Base-by-base conservation (phyloP, 2,329 filamentous ascomycete species). In the Rhynchosporium graminicola region DNA sequence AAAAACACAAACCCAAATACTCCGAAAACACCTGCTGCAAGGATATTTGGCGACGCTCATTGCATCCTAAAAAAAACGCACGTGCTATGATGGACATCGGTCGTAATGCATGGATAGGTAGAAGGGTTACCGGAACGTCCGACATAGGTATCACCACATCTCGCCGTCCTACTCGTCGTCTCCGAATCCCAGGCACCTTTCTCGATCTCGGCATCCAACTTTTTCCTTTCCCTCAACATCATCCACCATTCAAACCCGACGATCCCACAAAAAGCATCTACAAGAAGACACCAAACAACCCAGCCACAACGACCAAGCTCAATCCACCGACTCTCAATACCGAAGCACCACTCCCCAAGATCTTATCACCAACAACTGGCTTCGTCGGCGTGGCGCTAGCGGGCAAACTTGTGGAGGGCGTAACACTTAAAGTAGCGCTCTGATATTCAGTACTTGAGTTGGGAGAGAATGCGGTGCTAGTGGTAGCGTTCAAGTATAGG, bases 201-300 rank as follows among this genome's bases (percentile, higher is more conserved):
- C 20, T 20, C 20, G 20, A 20, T 20, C 20, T 20, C 20, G 20
- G 20, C 20, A 20, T 20, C 20, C 20, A 20, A 20, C 20, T 20
- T 20, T 20, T 10, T 38, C 20, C 12, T 54, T 9, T 4, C 5
- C 47, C 13, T 51, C 28, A 1, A 15, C 28, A 7, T 15, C 29
- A n/a, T 7, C 4, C 26, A n/a, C 28, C 10, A 4, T 9, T 20
- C 33, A 38, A 8, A 26, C 51, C 36, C 3, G 26, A 9, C 50
- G 8, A 12, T 6, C 5, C 9, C 56, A n/a, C 12, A 6, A 31
- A 29, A 45, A 4, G 5, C 20, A 10, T 29, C 54, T 50, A 61
- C 50, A 61, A 43, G 59, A 61, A 61, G 4, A 45, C 20, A 50
- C 29, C 59, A 48, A 61, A 61, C n/a, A 61, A 42, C 29, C 50